Base-by-base conservation (phyloP, 2,329 filamentous ascomycete species). In the Zasmidium cellare region DNA sequence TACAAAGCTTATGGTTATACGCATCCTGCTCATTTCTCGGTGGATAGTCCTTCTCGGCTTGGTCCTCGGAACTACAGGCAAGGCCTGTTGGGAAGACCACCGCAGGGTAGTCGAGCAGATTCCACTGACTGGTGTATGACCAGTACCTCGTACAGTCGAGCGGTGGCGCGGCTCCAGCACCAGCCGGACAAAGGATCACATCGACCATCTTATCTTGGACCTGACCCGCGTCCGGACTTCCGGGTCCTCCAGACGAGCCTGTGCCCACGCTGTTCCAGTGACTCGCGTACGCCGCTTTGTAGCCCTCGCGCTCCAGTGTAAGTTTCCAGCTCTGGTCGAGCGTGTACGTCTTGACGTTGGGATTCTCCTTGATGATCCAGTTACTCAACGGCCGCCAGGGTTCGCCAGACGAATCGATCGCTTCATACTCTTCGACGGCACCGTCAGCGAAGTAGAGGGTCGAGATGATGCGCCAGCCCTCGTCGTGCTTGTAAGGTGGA, bases 111-210 rank as follows among this genome's bases (percentile, higher is more conserved):
- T 90, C 86, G 1, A 90, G 78, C 45, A 89, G 65, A 67, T 90
- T 90, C 85, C 86, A 90, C 60, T 86, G 81, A 0, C 80, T 75
- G 0, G 85, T 88, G 64, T 90, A 90, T 1, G 80, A 81, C 85
- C 86, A 90, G 63, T 83, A 84, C 38, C 72, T 76, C 69, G 87
- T 66, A 58, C 77, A 72, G 62, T 84, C 71, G 61, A 85, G 78
- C 60, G 81, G 72, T 2, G 79, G 82, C n/a, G 83, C 83, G 2
- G 76, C 76, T 1, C 81, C 79, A 1, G 84, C 83, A 0, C 80
- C 82, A 0, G 78, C 81, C 0, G 86, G 87, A 55, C 82, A 85
- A 1, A 89, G 74, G 31, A 89, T 81, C 0, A 86, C 82, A 69
- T 90, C 87, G 9, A 87, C 78, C 1, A 69, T 59, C 66, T 52